Percentiles rank a stretch among this genome's conserved stretches.
phyloP scores from a whole-genome alignment of 139 green algal species.

The Chlamydomonas sp. region DNA sequence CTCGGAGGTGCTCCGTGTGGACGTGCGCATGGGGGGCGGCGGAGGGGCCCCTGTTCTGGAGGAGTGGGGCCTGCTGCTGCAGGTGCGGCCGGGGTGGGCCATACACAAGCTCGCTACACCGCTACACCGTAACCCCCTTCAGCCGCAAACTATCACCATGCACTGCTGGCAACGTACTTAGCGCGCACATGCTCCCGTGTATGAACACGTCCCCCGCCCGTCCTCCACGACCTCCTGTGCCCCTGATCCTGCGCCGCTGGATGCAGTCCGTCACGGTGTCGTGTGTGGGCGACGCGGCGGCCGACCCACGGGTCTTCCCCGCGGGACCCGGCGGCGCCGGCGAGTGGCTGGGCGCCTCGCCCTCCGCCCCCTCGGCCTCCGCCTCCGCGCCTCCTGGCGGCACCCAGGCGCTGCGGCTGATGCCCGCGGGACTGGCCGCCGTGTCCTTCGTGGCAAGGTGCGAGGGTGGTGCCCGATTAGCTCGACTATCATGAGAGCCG shows the following conservation, averaged over 20 bases:
- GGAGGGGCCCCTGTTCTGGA: too few relatives aligned
- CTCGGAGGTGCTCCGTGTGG: neutral
- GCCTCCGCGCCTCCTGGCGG: neutral
- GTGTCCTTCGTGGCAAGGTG: constrained; percentile 28
- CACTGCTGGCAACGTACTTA: too few relatives aligned
- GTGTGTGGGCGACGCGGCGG: neutral
- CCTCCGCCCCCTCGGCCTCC: neutral
- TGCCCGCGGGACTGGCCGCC: neutral
- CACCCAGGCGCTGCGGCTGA: constrained; percentile 16
- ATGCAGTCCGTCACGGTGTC: constrained; percentile 7
- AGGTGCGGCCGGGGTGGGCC: neutral
- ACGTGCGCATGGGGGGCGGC: neutral
- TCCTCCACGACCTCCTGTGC: too few relatives aligned
- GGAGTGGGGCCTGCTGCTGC: constrained; percentile 20
- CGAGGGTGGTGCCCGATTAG: neutral
- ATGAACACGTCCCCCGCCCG: too few relatives aligned
- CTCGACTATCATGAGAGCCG: neutral
- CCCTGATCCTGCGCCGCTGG: too few relatives aligned
- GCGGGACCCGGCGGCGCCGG: neutral
- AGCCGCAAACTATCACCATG: too few relatives aligned
- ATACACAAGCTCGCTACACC: too few relatives aligned
- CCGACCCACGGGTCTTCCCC: neutral
- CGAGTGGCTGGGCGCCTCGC: constrained; percentile 13
- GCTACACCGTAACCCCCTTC: too few relatives aligned
- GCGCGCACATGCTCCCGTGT: too few relatives aligned